Percentiles rank a stretch among this genome's conserved stretches.
These are phyloP conservation scores for Aegilops bicornis DNA, from an alignment of 176 grass and related monocot genomes.

Conservation along the genomic window DNA sequence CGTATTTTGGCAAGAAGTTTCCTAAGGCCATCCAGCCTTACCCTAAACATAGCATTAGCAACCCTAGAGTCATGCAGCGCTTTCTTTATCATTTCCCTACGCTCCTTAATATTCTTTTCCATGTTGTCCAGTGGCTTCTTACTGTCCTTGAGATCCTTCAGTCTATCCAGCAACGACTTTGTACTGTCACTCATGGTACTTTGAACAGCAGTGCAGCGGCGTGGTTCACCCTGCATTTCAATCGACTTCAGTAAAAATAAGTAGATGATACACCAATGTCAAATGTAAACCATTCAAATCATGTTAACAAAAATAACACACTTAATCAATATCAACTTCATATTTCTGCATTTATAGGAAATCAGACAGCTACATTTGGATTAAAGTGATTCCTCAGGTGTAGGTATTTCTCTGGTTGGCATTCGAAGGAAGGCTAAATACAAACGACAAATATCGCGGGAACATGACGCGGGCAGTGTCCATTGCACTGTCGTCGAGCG, in stretches of 20 bases:
- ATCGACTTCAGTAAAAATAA: not conserved
- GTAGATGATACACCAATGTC: not conserved
- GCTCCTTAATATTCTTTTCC: slow-evolving; percentile 1
- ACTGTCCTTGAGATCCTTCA: slow-evolving; percentile 9
- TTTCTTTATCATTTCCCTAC: not conserved
- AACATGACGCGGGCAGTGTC: not conserved
- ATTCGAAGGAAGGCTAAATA: not conserved
- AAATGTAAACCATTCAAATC: slow-evolving; percentile 1
- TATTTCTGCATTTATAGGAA: not conserved
- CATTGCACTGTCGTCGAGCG: not conserved
- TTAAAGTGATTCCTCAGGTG: not conserved
- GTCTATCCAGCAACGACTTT: not conserved
- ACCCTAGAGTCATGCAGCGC: not conserved
- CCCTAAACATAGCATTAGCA: not conserved
- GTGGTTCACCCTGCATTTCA: slow-evolving; percentile 3
- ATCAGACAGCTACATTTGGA: not conserved
- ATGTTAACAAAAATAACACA: not conserved
- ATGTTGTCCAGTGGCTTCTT: not conserved
- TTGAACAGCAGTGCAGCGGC: not conserved
- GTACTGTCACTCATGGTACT: slow-evolving; percentile 9
- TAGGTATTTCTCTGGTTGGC: not conserved
- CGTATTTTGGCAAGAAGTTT: not conserved
- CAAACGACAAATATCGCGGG: not conserved
- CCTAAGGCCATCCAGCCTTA: not conserved
- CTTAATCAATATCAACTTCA: not conserved